Evolutionary conservation across 164 flowering plant species (phyloP).

Genomic region (Litsea cubeba): DNA sequence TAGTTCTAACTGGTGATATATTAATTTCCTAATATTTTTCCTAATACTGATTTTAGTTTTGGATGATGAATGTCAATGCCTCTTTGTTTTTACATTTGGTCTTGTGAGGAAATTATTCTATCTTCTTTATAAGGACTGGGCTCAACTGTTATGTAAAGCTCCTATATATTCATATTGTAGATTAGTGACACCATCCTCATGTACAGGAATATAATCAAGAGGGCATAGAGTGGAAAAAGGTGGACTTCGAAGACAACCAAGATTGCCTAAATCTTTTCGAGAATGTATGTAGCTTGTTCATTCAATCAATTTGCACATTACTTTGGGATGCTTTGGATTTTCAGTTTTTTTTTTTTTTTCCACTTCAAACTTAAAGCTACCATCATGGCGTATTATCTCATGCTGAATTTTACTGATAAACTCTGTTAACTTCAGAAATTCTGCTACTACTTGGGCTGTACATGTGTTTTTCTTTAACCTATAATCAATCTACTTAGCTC

Average conservation of each 20-base stretch:
- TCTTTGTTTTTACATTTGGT: neutral
- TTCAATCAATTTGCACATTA: neutral
- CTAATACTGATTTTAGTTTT: neutral
- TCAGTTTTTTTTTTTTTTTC: neutral
- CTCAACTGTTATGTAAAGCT: neutral
- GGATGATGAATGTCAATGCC: neutral
- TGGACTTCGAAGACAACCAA: conserved; percentile 98
- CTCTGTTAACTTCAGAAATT: no score
- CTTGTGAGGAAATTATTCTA: neutral
- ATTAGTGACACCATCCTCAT: neutral
- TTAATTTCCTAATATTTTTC: no score
- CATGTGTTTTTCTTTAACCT: neutral
- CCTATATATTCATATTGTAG: neutral
- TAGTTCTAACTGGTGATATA: no score
- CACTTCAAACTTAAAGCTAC: neutral
- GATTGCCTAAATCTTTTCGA: conserved; percentile 92
- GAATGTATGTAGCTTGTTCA: conserved; percentile 45
- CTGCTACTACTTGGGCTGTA: no score
- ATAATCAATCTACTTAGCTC: neutral
- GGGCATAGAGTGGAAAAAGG: conserved; percentile 97
- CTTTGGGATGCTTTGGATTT: neutral
- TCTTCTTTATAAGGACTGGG: neutral
- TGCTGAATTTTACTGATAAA: neutral
- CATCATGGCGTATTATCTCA: neutral
- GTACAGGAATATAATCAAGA: conserved; percentile 90